Evolutionary conservation across 2,329 filamentous ascomycete species (phyloP), one percentile per base, ranked within the genome.

Genomic region (Emmonsia crescens): DNA sequence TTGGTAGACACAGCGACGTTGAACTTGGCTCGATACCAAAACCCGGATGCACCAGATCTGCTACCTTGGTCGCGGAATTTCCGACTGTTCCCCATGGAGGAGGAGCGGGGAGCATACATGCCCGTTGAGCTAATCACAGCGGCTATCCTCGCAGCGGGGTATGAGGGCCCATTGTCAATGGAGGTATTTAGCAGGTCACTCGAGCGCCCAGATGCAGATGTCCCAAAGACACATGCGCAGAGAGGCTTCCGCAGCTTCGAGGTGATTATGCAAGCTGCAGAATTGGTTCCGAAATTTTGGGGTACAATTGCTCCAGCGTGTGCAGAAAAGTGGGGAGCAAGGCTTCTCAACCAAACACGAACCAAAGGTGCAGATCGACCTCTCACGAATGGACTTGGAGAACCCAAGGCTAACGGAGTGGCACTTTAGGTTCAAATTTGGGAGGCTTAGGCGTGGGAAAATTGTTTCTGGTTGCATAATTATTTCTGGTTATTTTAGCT

Each of bases 161-260:
- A 57, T 16, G 55, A 57, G 16, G 55, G 55, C 14, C 55, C 55
- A 24, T 19, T 57, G 55, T 57, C 55, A 29, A 57, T 57, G 55
- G 55, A 57, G 38, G 55, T 57, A 44, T 57, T 57, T 31, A 57
- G 55, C 55, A 42, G 38, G 40, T 57, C 55, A 14, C 55, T 57
- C 55, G 55, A 57, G 38, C 29, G 55, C 8, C 55, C 38, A 14
- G 38, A 44, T 38, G 55, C 14, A 57, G 40, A 44, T 44, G 55
- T 57, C 24, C 55, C 55, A 14, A 57, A 57, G 29, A n/a, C 55
- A 9, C 55, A 57, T 31, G 55, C 55, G 6, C 38, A 44, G 27
- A 29, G 55, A 31, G 55, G 12, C 12, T 57, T 57, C 36, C 55
- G 24, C 40, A 57, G 55, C 38, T 57, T 57, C 55, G 55, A 57